Evolutionary conservation across 768 basidiomycete genomes (phyloP), one percentile per base, ranked within the genome.

Genomic region (Sarcodon aspratus): DNA sequence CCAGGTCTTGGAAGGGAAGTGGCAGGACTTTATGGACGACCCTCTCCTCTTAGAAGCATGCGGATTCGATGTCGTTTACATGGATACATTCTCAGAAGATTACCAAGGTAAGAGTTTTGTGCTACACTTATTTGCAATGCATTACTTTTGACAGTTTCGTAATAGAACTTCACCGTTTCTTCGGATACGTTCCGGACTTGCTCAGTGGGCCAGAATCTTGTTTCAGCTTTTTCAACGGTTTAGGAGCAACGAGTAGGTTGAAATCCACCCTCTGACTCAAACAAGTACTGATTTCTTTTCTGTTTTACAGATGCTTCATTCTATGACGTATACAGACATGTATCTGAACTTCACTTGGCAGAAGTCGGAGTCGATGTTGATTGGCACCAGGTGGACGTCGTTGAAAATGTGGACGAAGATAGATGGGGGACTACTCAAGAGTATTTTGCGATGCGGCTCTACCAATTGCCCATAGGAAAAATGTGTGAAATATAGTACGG

Each of bases 211-310:
- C 79, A n/a, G 70, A 80, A 11, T 83, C 85, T n/a, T 72, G 79
- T 12, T 88, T 94, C 61, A 85, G 91, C 52, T 99, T 98, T 67
- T 99, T 98, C 75, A 91, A 99, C 59, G 96, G 96, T 10, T 75
- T 99, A 8, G 96, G 90, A 12, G 95, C 94, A 32, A 97, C 92
- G 7, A 92, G 90, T 86, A 59, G 62, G 83, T 52, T 17, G 2
- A 27, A 27, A 2, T 27, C 5, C 21, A 27, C 21, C 21, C 21
- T 18, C 34, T 48, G 42, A 9, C 40, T 34, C 27, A 15, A 7
- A 4, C 21, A 37, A 27, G 43, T 15, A 46, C 50, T 45, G 53
- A 43, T 36, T 6, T 21, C 46, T 7, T 17, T 21, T 33, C 1
- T 18, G 36, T 45, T 33, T 52, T 40, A n/a, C 58, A 95, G 92